These are phyloP conservation scores for Metschnikowia amazonensis DNA, from an alignment of 805 yeast species.

Conservation along the genomic window DNA sequence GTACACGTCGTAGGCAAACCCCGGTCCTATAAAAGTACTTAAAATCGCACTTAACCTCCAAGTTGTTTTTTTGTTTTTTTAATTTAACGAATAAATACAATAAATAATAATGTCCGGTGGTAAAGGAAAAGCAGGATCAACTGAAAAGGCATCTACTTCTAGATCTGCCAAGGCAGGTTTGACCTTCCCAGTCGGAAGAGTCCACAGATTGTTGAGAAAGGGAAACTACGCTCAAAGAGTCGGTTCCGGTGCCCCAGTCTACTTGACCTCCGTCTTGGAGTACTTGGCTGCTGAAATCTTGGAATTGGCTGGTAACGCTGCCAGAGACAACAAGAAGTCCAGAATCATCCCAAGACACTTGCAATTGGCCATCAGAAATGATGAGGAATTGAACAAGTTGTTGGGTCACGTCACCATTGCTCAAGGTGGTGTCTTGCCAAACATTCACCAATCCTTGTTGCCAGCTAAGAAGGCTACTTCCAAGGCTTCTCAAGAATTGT, in stretches of 20 bases:
- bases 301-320: slow-evolving; percentile 52
- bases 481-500: slow-evolving; percentile 25
- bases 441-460: slow-evolving; percentile 47
- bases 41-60: slow-evolving; percentile 8
- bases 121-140: slow-evolving; percentile 42
- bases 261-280: slow-evolving; percentile 48
- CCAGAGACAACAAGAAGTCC: slow-evolving; percentile 86
- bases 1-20: slow-evolving; percentile 7
- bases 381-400: slow-evolving; percentile 49
- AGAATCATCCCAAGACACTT: slow-evolving; percentile 52
- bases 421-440: slow-evolving; percentile 53
- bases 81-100: slow-evolving; percentile 8
- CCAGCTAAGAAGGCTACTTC: slow-evolving; percentile 28
- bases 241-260: slow-evolving; percentile 52
- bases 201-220: slow-evolving; percentile 48
- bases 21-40: slow-evolving; percentile 8
- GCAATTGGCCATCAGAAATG: slow-evolving; percentile 51
- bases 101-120: slow-evolving; percentile 23
- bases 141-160: slow-evolving; percentile 47
- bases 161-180: slow-evolving; percentile 50
- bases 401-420: slow-evolving; percentile 62
- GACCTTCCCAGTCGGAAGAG: slow-evolving; percentile 51
- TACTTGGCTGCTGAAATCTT: slow-evolving; percentile 49
- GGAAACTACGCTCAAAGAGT: slow-evolving; percentile 52
- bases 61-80: slow-evolving; percentile 3